Evolutionary conservation across 1,284 basidiomycete genomes (phyloP).

Genomic region (Trametes hirsuta): DNA sequence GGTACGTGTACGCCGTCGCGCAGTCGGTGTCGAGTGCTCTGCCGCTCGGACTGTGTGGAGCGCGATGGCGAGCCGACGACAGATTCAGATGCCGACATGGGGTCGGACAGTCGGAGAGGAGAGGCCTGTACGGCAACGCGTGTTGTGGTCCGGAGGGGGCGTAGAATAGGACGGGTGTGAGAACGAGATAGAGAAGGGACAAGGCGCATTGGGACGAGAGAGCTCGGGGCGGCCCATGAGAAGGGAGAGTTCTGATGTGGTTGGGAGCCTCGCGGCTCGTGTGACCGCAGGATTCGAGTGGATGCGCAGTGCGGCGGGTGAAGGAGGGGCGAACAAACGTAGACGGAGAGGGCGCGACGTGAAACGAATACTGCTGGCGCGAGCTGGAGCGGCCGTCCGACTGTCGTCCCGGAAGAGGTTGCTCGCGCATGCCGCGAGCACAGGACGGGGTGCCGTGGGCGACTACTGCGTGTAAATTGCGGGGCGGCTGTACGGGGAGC

Average conservation of each 20-base stretch:
- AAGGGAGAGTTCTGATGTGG: not conserved
- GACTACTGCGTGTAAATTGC: not conserved
- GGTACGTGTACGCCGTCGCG: conserved; percentile 4
- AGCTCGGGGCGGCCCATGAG: not conserved
- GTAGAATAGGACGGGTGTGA: conserved; percentile 7
- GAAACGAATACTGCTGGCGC: conserved; percentile 1
- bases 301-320: conserved; percentile 10
- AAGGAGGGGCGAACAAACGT: not conserved
- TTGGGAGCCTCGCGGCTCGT: not conserved
- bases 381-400: no score
- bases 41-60: conserved; percentile 16
- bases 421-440: not conserved
- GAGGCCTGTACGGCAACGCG: conserved; percentile 16
- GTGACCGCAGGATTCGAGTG: conserved; percentile 3
- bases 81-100: not conserved
- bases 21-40: conserved; percentile 1
- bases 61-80: conserved; percentile 5
- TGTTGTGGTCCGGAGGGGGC: conserved; percentile 1
- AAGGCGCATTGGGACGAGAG: conserved; percentile 7
- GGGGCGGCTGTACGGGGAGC: not conserved
- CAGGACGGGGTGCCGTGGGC: not conserved
- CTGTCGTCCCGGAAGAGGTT: not conserved
- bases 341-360: conserved; percentile 2
- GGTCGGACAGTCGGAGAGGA: not conserved
- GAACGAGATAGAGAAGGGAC: conserved; percentile 10